Evolutionary conservation across 2,329 filamentous ascomycete species (phyloP).

Genomic region (Aspergillus nomiae): DNA sequence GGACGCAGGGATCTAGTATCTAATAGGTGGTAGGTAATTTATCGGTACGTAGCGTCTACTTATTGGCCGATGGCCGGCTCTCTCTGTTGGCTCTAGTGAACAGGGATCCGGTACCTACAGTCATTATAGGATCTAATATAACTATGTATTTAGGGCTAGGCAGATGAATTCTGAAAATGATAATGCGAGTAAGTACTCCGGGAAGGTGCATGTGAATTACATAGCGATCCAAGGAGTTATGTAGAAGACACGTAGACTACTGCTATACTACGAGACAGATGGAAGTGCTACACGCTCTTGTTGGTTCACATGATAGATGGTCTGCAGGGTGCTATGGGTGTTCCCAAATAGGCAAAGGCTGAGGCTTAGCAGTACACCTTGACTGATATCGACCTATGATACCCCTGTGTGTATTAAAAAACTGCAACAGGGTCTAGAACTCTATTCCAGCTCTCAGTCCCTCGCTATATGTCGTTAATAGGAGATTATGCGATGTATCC

Average conservation of each 20-base stretch:
- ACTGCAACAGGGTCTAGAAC: not conserved
- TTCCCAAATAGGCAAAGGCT: not conserved
- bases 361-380: not conserved
- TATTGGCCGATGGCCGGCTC: not conserved
- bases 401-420: too few species aligned
- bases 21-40: not conserved
- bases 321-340: not conserved
- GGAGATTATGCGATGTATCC: too few species aligned
- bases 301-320: not conserved
- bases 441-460: too few species aligned
- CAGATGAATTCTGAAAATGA: not conserved
- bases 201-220: not conserved
- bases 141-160: not conserved
- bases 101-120: too few species aligned
- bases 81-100: too few species aligned
- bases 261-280: not conserved
- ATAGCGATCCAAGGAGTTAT: not conserved
- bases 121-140: not conserved
- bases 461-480: too few species aligned
- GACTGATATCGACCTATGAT: not conserved
- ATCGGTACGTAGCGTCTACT: not conserved
- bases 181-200: not conserved
- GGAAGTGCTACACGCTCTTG: accelerated
- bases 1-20: not conserved
- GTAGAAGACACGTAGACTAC: not conserved